A percentile compares a stretch with the other conserved stretches of the same genome.
These are phyloP conservation scores for Pulicaria dysenterica DNA, from an alignment of 129 eudicot species.

Conservation along the genomic window DNA sequence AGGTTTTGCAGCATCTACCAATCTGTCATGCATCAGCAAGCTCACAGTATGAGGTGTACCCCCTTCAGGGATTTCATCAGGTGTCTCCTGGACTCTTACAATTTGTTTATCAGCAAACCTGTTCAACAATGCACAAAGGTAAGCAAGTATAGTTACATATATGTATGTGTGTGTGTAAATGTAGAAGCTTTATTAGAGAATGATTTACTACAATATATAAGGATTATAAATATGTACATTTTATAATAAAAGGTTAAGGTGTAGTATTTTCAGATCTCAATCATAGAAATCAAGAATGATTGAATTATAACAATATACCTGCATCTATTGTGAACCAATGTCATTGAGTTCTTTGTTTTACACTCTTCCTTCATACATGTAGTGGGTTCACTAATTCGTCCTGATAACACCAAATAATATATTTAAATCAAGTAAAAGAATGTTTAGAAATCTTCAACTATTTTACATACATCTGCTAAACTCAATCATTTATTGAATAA, in stretches of 20 bases:
- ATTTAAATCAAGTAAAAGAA: background rate
- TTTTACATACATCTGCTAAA: background rate
- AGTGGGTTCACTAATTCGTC: constrained; percentile 82
- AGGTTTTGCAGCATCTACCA: constrained; percentile 94
- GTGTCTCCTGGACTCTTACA: constrained; percentile 93
- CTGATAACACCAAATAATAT: constrained; percentile 38
- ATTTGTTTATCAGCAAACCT: constrained; percentile 98
- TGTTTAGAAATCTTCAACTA: background rate
- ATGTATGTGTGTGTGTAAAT: background rate
- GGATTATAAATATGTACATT: too few species aligned
- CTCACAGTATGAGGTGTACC: constrained; percentile 99
- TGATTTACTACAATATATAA: too few species aligned
- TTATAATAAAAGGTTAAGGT: too few species aligned
- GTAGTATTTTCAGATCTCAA: too few species aligned
- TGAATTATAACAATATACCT: constrained; percentile 45
- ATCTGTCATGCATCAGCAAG: constrained; percentile 95
- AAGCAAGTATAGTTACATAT: background rate
- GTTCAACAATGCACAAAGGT: background rate
- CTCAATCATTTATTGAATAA: background rate
- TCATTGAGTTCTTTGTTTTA: constrained; percentile 84
- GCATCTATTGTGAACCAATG: constrained; percentile 94
- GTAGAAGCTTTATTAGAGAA: too few species aligned
- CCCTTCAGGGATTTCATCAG: constrained; percentile 98
- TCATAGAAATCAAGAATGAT: background rate
- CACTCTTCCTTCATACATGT: constrained; percentile 82